phyloP scores from a whole-genome alignment of 805 yeast species.

The Hanseniaspora mollemarum region DNA sequence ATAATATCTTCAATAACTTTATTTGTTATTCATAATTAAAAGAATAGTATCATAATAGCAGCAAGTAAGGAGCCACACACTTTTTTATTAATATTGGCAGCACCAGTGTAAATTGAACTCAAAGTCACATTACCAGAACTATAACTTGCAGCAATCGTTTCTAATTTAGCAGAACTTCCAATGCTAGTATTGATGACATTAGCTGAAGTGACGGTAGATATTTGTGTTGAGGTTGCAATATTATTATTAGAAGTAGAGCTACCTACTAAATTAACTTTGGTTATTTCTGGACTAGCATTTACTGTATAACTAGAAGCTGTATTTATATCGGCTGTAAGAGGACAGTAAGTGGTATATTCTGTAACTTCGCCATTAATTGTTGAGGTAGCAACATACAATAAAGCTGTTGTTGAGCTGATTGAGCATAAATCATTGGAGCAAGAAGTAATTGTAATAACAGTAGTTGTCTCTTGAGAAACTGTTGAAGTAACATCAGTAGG shows the following conservation, averaged over 20 bases:
- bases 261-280: constrained; percentile 43
- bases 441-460: constrained; percentile 12
- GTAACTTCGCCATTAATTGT: constrained; percentile 30
- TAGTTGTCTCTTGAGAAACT: constrained; percentile 6
- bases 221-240: too few species aligned
- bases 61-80: not conserved
- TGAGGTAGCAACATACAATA: constrained; percentile 29
- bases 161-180: constrained; percentile 28
- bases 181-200: not conserved
- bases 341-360: constrained; percentile 30
- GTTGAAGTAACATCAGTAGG: not conserved
- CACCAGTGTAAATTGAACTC: not conserved
- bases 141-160: constrained; percentile 29
- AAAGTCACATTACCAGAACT: constrained; percentile 17
- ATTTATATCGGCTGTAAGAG: constrained; percentile 22
- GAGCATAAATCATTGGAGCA: constrained; percentile 12
- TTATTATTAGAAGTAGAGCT: not conserved
- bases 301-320: constrained; percentile 44
- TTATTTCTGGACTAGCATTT: constrained; percentile 26
- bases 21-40: not conserved
- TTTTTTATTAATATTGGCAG: not conserved
- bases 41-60: not conserved
- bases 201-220: not conserved
- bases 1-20: too few species aligned
- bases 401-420: constrained; percentile 29